Evolutionary conservation across 805 yeast species (phyloP), one percentile per base, ranked within the genome.

Genomic region (Metschnikowia hibisci): DNA sequence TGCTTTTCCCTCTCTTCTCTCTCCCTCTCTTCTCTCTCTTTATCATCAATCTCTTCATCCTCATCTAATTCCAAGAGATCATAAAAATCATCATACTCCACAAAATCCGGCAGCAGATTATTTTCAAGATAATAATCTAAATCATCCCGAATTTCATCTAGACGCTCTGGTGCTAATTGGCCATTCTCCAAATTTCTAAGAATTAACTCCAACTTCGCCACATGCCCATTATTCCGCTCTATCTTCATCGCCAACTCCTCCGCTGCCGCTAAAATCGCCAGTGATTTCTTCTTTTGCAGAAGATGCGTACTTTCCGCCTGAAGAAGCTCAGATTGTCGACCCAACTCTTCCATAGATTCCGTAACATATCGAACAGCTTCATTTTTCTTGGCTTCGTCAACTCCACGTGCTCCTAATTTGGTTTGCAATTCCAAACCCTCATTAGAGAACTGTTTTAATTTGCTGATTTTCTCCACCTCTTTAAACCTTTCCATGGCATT

Each of bases 401-500:
- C 38, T 9, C 55, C 56, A 10, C 56, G 52, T 2, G 56, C 55
- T 4, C 56, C 56, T 29, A 53, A 37, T 45, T 51, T 53, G 9
- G 95, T 93, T 47, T 82, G 80, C 60, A 80, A 79, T 39, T 85
- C 87, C 50, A 91, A 73, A 0, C 97, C 97, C 64, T 93, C 98
- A 58, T 87, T 88, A 26, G 93, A 82, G 61, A 87, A 91, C 41
- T 96, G 96, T 64, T 91, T 91, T 30, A 95, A 88, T 67, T 91
- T 91, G 78, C 87, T 84, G 50, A 84, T 80, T 66, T 89, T 87
- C 65, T 91, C 99, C 54, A 91, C 87, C 43, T 88, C 91, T 62
- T 93, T 93, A 68, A 91, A 93, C 55, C 89, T 78, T 64, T 91
- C 99, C 99, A 91, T 91, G 48, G 93, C 93, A 57, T 89, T 85